Conservation (phyloP, 2,329 filamentous ascomycete species). For the Phaeosphaeria sp. region DNA sequence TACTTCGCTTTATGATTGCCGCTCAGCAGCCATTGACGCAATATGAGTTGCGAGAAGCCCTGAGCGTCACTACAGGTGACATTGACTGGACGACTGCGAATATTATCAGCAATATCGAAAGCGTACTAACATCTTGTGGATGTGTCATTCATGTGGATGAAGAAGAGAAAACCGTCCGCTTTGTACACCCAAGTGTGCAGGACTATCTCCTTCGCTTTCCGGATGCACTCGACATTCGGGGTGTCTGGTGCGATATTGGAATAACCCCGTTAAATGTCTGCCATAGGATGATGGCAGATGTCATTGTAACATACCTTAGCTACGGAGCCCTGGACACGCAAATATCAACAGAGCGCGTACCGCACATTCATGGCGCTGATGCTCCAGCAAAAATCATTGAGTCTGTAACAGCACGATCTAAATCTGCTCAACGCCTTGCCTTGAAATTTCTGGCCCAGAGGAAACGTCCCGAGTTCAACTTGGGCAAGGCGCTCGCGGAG, state of each 20-base stretch:
- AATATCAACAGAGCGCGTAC: slow-evolving; percentile 7
- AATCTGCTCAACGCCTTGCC: slow-evolving; percentile 7
- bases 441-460: slow-evolving; percentile 11
- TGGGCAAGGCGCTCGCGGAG: slow-evolving; percentile 10
- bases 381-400: slow-evolving; percentile 14
- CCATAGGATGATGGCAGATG: slow-evolving; percentile 19
- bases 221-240: neutral
- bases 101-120: slow-evolving; percentile 17
- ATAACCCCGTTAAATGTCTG: slow-evolving; percentile 3
- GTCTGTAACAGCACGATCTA: slow-evolving; percentile 9
- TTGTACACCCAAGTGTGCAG: neutral
- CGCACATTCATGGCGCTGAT: slow-evolving; percentile 6
- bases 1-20: slow-evolving; percentile 39
- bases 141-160: slow-evolving; percentile 26
- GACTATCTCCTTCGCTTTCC: slow-evolving; percentile 6
- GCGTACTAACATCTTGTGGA: slow-evolving; percentile 22
- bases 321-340: slow-evolving; percentile 25
- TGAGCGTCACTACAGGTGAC: slow-evolving; percentile 46
- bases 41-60: slow-evolving; percentile 49
- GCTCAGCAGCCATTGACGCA: slow-evolving; percentile 39
- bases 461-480: slow-evolving; percentile 9
- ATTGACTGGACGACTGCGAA: slow-evolving; percentile 12
- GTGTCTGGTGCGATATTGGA: neutral
- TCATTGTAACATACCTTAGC: slow-evolving; percentile 26
- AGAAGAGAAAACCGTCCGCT: slow-evolving; percentile 26